Evolutionary conservation across 352 stramenopile species (phyloP), one percentile per base, ranked within the genome.

Genomic region (Elongisporangium undulatum): DNA sequence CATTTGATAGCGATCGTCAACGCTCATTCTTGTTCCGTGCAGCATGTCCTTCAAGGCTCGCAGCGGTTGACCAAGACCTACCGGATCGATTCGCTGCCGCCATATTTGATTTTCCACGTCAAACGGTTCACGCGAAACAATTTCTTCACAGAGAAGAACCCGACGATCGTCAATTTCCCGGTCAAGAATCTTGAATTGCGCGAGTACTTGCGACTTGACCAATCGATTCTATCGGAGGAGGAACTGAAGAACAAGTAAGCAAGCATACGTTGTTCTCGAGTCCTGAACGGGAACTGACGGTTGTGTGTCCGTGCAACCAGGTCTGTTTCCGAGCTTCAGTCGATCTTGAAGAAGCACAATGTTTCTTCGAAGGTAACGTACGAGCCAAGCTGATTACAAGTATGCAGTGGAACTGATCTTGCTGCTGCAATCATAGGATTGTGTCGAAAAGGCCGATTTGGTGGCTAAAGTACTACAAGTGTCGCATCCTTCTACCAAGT

Each of bases 131-230:
- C 94, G 34, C 90, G 89, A 21, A 99, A 99, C 79, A 95, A 97
- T 53, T 99, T 99, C 65, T 98, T 97, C 58, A 82, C 92, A 1
- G 98, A 99, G 80, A 99, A 99, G 77, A 99, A 99, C 71, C 96
- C 96, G 23, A 99, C 97, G 10, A 99, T 99, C 77, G 97, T 99
- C 8, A 97, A 97, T 34, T 99, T 99, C 63, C 97, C 97, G 5
- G 92, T 99, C 26, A 99, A 99, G 71, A 99, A 99, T 72, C 79
- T 99, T 19, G 97, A 99, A 73, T 74, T 99, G 49, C 85, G 75
- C 9, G 86, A 97, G 53, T 97, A 96, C 64, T 55, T 97, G 38
- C 79, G 82, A 51, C 63, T 89, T 26, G 72, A 88, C 23, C 64
- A 73, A 26, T 64, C 61, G 7, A 55, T 89, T 13, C 72, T 66